Evolutionary conservation across 768 basidiomycete genomes (phyloP), one percentile per base, ranked within the genome.

Genomic region (Rhizopogon vesiculosus): DNA sequence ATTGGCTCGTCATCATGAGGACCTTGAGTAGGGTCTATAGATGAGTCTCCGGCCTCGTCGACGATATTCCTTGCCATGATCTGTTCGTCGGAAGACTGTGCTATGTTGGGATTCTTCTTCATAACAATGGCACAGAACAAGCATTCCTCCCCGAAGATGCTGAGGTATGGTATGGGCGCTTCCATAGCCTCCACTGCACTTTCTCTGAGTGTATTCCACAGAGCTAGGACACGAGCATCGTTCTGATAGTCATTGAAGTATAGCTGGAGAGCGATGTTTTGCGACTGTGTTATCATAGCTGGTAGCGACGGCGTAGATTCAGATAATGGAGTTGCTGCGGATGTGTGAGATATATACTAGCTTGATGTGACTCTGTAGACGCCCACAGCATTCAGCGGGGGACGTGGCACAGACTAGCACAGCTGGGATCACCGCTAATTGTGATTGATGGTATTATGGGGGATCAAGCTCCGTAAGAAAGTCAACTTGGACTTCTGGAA

Each of bases 121-220:
- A 55, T 18, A 22, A 70, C 65, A 13, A 57, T 46, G 19, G 69
- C 64, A 13, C 55, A 70, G 31, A 72, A 51, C 22, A 70, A 62
- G 51, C 69, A 70, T 6, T 70, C 70, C 39, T 66, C 62, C 43
- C 59, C 59, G 31, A 70, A 70, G 31, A 64, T 62, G 42, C 22
- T 1, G 9, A 70, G 41, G 12, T 54, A 50, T n/a, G 64, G 64
- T 10, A 53, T 38, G 3, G 67, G 56, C 6, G 60, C 62, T 51
- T 72, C 70, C 15, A 56, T 45, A 5, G 69, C 61, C 31, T 70
- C 70, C 35, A 70, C 59, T 10, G 70, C 61, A 4, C 57, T 62
- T 22, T 45, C 57, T 50, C 42, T 61, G 9, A 72, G 57, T 38
- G 46, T 45, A 4, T 53, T 40, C 70, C 70, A 70, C 5, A 72